A percentile compares a stretch with the other conserved stretches of the same genome.
phyloP scores from a whole-genome alignment of 2,329 filamentous ascomycete species.

The Bipolaris cookei region DNA sequence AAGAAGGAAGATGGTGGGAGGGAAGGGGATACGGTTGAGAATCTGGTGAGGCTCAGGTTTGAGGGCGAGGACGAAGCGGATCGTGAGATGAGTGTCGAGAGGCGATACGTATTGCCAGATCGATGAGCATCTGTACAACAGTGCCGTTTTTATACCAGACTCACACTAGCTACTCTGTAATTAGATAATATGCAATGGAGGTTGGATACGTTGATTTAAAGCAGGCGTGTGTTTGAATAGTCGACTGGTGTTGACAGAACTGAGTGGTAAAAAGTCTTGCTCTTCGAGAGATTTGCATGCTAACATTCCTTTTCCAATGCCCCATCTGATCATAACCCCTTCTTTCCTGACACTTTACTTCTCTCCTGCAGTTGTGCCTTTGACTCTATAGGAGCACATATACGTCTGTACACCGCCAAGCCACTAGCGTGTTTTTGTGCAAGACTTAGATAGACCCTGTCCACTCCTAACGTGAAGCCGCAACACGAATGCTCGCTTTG shows the following conservation, averaged over 20 bases:
- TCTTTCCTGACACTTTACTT: not conserved
- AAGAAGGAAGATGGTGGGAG: conserved; percentile 51
- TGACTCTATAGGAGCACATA: not conserved
- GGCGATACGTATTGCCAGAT: conserved; percentile 57
- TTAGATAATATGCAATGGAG: conserved; percentile 3
- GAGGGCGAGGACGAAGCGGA: conserved; percentile 57
- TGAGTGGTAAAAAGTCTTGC: not conserved
- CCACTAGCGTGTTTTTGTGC: conserved; percentile 3
- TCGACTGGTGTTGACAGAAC: not conserved
- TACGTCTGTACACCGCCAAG: conserved; percentile 5
- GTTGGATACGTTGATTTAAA: conserved; percentile 1
- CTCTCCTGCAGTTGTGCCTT: not conserved
- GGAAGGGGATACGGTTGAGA: conserved; percentile 50
- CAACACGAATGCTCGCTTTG: conserved; percentile 5
- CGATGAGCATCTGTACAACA: not conserved
- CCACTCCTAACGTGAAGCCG: conserved; percentile 1
- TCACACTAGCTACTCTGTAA: not conserved
- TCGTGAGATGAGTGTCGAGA: conserved; percentile 56
- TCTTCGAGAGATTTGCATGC: not conserved
- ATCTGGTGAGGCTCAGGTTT: conserved; percentile 54
- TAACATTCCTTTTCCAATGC: not conserved
- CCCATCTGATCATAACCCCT: too few relatives aligned
- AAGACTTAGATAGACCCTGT: conserved; percentile 8
- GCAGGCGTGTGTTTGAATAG: not conserved
- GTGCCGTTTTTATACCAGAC: not conserved